Percentiles rank a stretch among this genome's conserved stretches.
Conservation (phyloP, 75 land plant genomes). For the Adiantum capillusveneris region DNA sequence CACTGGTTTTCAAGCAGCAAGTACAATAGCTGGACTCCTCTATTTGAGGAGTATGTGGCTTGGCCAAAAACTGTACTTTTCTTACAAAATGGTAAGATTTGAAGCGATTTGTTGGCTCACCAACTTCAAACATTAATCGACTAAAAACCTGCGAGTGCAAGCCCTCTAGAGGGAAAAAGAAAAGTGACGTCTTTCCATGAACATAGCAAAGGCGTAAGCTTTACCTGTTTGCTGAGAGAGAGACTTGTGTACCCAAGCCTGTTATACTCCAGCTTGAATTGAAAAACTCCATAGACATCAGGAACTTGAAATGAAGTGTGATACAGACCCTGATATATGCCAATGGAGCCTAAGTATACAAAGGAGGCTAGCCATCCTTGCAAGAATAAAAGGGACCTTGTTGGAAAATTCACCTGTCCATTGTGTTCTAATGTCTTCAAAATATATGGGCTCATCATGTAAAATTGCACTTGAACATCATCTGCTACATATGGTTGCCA, state of each 20-base stretch:
- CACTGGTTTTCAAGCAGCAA: too few relatives aligned
- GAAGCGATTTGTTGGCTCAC: background rate
- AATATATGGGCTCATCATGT: conserved; percentile 99
- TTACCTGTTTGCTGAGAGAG: conserved; percentile 87
- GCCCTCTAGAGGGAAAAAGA: background rate
- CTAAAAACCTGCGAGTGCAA: background rate
- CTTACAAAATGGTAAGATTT: background rate
- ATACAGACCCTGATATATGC: conserved; percentile 71
- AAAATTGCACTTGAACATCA: conserved; percentile 98
- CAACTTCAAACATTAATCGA: background rate
- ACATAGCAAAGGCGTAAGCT: background rate
- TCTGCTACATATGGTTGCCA: conserved; percentile 93
- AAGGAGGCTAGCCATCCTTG: background rate
- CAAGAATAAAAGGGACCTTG: background rate
- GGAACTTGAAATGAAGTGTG: conserved; percentile 82
- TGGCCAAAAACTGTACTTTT: background rate
- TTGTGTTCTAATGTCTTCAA: conserved; percentile 72
- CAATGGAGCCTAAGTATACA: background rate
- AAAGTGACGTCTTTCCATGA: conserved; percentile 23
- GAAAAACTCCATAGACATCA: conserved; percentile 98
- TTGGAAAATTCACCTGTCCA: conserved; percentile 39
- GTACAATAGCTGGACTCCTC: too few relatives aligned
- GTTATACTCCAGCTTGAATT: conserved; percentile 92
- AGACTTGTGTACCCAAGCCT: conserved; percentile 91
- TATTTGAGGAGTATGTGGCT: background rate